Base-by-base conservation (phyloP, 148 eudicot genomes). In the Rhododendron simsii region DNA sequence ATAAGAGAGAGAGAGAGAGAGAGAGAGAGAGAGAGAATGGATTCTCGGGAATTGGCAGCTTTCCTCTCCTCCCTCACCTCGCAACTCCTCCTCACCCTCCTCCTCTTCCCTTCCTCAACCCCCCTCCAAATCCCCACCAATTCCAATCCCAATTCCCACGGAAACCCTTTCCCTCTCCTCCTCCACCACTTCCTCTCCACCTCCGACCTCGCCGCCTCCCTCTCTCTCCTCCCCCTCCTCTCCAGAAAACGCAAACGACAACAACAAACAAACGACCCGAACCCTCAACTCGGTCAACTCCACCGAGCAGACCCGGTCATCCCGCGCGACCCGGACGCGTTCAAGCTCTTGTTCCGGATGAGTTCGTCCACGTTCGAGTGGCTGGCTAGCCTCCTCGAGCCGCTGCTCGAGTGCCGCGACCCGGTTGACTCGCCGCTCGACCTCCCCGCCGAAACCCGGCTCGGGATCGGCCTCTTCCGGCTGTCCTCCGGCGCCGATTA, bases 401-500 rank as follows among this genome's bases (percentile, higher is more conserved):
- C 99, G 3, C 73, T 96, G 0, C 95, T 96, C 45, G 98, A 96
- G 83, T 95, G 98, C 44, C 98, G 98, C 33, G 98, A 95, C 93
- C 98, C 98, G 78, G 88, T 89, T 9, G 87, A 81, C 41, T 88
- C 91, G 28, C 92, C 93, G 0, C 84, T 94, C 41, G 83, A 86
- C 15, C 88, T 96, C 2, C 73, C 95, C 0, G 87, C 94, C 30
- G 97, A 94, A 53, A 61, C 91, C 2, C 91, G 98, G 0, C 97
- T 96, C 81, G 96, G 94, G 7, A 92, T 95, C 41, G 99, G 98
- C 47, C 88, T 96, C 12, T 94, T 87, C 61, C 83, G 97, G n/a
- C 84, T 96, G 45, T 87, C 92, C 0, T 90, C 96, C 84, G 99
- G 99, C 26, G 91, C 97, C 28, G 91, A 85, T 85, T 92, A 90